Conservation (phyloP, 176 grass and related monocot species). For the Ananas comosus region DNA sequence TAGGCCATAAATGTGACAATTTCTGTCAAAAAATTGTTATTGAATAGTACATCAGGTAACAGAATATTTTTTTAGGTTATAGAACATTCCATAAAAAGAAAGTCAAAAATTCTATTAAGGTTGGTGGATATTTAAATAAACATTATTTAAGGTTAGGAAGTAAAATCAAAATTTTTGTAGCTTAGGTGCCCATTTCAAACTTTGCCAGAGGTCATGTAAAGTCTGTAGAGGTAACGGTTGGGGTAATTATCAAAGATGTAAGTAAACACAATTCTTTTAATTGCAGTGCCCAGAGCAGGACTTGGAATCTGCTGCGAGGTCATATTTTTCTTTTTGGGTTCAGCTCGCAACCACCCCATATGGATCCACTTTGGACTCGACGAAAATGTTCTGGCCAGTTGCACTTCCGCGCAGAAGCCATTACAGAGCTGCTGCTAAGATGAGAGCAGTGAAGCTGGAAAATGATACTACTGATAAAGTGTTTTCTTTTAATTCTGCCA, state of each 20-base stretch:
- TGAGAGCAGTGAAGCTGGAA: slow-evolving; percentile 58
- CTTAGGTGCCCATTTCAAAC: too few species aligned
- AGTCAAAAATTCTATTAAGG: too few species aligned
- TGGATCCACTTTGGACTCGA: slow-evolving; percentile 59
- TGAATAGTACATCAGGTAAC: too few species aligned
- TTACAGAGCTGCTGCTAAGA: slow-evolving; percentile 92
- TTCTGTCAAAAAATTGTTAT: too few species aligned
- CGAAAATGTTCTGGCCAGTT: slow-evolving; percentile 92
- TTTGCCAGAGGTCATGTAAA: too few species aligned
- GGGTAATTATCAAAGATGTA: not conserved
- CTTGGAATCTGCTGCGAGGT: slow-evolving; percentile 57
- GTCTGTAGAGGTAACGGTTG: not conserved
- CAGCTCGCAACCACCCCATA: slow-evolving; percentile 91
- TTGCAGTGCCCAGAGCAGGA: slow-evolving; percentile 80
- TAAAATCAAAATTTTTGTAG: too few species aligned
- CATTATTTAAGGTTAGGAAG: too few species aligned
- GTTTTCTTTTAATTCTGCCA: slow-evolving; percentile 51
- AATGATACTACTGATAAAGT: slow-evolving; percentile 36
- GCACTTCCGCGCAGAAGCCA: slow-evolving; percentile 87
- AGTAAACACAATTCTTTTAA: not conserved
- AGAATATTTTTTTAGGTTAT: too few species aligned
- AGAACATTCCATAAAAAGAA: too few species aligned
- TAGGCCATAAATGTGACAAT: too few species aligned
- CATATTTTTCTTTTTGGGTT: slow-evolving; percentile 74
- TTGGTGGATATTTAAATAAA: too few species aligned